These are phyloP conservation scores for Diaporthe helianthi DNA, from an alignment of 2,329 filamentous ascomycete genomes.

Conservation along the genomic window DNA sequence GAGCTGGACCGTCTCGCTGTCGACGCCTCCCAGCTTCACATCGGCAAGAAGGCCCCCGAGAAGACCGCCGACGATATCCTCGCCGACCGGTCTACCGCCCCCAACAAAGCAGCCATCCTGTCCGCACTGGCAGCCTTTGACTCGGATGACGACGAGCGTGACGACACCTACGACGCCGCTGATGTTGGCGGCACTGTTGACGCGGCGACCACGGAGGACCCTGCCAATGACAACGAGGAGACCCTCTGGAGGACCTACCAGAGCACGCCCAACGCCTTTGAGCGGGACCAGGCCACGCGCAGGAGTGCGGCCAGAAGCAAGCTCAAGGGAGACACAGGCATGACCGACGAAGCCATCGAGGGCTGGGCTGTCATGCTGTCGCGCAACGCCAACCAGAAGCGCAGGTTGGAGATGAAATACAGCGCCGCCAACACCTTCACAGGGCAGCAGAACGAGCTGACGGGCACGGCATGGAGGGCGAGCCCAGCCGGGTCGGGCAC, in stretches of 20 bases:
- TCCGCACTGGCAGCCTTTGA: constrained; percentile 90
- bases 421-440: constrained; percentile 58
- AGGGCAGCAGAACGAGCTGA: constrained; percentile 70
- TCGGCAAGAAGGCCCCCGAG: constrained; percentile 73
- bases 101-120: constrained; percentile 84
- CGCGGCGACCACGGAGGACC: constrained; percentile 50
- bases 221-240: constrained; percentile 68
- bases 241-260: constrained; percentile 76
- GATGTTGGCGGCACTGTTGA: constrained; percentile 93
- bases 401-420: constrained; percentile 74
- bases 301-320: constrained; percentile 66
- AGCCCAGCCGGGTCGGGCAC: constrained; percentile 61
- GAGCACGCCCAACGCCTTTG: constrained; percentile 69
- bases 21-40: constrained; percentile 72
- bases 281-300: constrained; percentile 73
- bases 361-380: constrained; percentile 90
- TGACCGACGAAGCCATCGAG: constrained; percentile 94
- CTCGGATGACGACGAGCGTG: constrained; percentile 92
- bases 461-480: constrained; percentile 69
- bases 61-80: constrained; percentile 77
- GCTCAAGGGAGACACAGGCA: constrained; percentile 77
- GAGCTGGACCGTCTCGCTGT: constrained; percentile 76
- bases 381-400: constrained; percentile 73
- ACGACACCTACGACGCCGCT: constrained; percentile 93
- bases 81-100: constrained; percentile 66